A percentile compares a stretch with the other conserved stretches of the same genome.
Evolutionary conservation across 768 basidiomycete species (phyloP).

Genomic region (Suillus luteus): DNA sequence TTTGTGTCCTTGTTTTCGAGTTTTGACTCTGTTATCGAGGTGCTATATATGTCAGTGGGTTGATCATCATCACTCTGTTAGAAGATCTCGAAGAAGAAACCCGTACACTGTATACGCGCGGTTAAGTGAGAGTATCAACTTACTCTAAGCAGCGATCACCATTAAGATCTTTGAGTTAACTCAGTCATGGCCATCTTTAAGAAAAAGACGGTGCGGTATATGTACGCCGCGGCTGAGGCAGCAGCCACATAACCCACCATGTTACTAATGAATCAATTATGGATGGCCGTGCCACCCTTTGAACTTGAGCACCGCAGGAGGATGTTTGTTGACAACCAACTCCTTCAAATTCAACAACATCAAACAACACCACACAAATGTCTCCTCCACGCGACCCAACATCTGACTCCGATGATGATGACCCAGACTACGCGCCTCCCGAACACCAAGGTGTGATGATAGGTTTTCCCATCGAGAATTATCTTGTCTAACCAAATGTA

Average conservation of each 20-base stretch:
- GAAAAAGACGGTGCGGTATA: neutral
- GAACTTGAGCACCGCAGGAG: no score
- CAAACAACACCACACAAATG: conserved; percentile 29
- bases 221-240: neutral
- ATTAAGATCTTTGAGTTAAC: neutral
- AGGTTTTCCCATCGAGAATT: neutral
- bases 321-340: conserved; percentile 9
- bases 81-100: neutral
- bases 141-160: neutral
- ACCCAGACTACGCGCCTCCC: conserved; percentile 63
- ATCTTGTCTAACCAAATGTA: conserved; percentile 9
- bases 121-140: neutral
- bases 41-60: neutral
- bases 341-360: conserved; percentile 29
- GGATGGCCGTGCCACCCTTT: no score
- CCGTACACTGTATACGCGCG: neutral
- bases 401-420: conserved; percentile 69
- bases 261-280: neutral
- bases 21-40: neutral
- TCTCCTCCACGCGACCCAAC: conserved; percentile 25
- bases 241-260: neutral
- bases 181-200: neutral
- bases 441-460: conserved; percentile 38
- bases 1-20: neutral
- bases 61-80: neutral